Conservation (phyloP, 2,329 filamentous ascomycete species). For the Magnaporthiopsis rhizophila region DNA sequence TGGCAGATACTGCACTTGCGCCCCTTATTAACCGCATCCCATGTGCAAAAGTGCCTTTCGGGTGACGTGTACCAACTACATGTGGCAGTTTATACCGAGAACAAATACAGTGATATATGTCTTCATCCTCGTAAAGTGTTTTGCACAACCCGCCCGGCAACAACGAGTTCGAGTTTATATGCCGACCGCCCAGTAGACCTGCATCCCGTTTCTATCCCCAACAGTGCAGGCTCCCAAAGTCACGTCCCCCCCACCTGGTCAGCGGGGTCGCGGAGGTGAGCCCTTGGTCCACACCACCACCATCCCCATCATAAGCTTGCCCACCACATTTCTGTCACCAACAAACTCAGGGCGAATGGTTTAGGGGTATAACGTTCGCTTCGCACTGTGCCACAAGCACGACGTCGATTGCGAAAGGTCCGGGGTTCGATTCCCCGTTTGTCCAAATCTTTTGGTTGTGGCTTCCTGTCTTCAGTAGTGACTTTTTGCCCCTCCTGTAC, state of each 20-base stretch:
- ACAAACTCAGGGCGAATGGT: background rate
- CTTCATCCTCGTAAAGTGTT: too few species aligned
- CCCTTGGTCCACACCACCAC: background rate
- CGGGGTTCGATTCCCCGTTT: slow-evolving; percentile 7
- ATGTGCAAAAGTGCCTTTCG: too few species aligned
- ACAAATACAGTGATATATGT: too few species aligned
- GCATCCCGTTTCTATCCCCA: too few species aligned
- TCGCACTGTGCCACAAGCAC: background rate
- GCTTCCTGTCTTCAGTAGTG: background rate
- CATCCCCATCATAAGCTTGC: background rate
- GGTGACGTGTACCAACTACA: too few species aligned
- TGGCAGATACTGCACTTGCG: too few species aligned
- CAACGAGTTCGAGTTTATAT: too few species aligned
- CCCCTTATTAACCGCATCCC: too few species aligned
- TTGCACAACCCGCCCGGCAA: too few species aligned
- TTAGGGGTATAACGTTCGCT: background rate
- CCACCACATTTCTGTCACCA: background rate
- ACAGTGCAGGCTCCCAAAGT: too few species aligned
- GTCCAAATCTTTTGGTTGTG: background rate
- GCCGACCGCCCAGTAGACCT: too few species aligned
- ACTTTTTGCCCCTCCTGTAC: background rate
- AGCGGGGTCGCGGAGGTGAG: background rate
- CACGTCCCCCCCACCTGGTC: background rate
- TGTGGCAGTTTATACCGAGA: too few species aligned
- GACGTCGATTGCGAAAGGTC: slow-evolving; percentile 3